phyloP scores from a whole-genome alignment of 768 basidiomycete genomes.

The Xerocomellus amylosporus region DNA sequence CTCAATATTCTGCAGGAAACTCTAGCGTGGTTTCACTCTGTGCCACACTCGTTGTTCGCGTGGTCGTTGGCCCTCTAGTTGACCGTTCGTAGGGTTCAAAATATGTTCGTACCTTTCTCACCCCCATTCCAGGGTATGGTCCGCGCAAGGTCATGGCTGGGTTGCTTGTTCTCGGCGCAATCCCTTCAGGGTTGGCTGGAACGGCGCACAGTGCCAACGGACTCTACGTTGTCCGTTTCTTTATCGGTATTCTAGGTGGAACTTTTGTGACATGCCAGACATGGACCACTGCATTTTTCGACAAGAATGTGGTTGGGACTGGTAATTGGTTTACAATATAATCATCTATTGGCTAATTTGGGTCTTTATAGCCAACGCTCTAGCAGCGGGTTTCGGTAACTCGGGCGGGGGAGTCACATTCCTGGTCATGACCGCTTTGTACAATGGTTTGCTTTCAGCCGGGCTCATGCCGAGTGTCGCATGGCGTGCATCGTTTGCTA shows the following conservation, averaged over 20 bases:
- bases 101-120: neutral
- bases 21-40: conserved; percentile 49
- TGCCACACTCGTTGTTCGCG: conserved; percentile 48
- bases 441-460: conserved; percentile 35
- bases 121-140: neutral
- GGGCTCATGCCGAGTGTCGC: conserved; percentile 42
- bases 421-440: conserved; percentile 29
- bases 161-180: conserved; percentile 4
- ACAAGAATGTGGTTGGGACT: conserved; percentile 44
- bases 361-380: neutral
- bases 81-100: conserved; percentile 30
- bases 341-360: neutral
- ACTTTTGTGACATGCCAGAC: conserved; percentile 61
- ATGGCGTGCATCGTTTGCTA: conserved; percentile 55
- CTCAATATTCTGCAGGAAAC: conserved; percentile 31
- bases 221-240: conserved; percentile 49
- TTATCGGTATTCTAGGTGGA: conserved; percentile 59
- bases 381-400: conserved; percentile 2
- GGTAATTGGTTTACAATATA: conserved; percentile 12
- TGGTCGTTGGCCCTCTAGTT: conserved; percentile 49
- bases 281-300: conserved; percentile 62
- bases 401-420: conserved; percentile 8
- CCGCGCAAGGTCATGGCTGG: conserved; percentile 8
- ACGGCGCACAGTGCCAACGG: conserved; percentile 40
- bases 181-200: conserved; percentile 7